A percentile compares a stretch with the other conserved stretches of the same genome.
These are phyloP conservation scores for Schoenoplectus triqueter DNA, from an alignment of 202 grass and related monocot genomes.

Conservation along the genomic window DNA sequence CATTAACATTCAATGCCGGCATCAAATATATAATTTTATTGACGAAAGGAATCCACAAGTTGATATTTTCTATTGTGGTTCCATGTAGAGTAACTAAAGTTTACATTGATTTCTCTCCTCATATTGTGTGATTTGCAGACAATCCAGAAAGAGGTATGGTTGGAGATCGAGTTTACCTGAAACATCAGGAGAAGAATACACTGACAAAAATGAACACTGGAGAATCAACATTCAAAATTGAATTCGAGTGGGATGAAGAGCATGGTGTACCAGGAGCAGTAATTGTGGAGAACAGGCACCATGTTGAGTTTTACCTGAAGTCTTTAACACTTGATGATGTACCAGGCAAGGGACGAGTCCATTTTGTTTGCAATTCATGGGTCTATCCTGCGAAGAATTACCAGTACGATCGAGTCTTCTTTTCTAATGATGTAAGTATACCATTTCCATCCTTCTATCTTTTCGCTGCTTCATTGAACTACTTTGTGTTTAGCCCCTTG, in stretches of 20 bases:
- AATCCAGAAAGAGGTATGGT: conserved; percentile 26
- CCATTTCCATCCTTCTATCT: neutral
- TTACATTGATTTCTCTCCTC: conserved; percentile 13
- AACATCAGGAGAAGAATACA: neutral
- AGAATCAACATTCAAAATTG: conserved; percentile 34
- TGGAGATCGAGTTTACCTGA: conserved; percentile 32
- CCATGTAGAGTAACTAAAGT: neutral
- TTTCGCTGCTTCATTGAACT: neutral
- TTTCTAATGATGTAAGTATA: conserved; percentile 44
- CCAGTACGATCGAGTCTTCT: conserved; percentile 48
- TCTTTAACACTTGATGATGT: conserved; percentile 42
- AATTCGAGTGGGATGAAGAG: conserved; percentile 41
- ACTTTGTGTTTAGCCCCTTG: neutral
- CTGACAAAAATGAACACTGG: conserved; percentile 9
- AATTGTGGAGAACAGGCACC: conserved; percentile 49
- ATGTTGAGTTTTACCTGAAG: conserved; percentile 47
- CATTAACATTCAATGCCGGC: neutral
- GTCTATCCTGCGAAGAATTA: conserved; percentile 43
- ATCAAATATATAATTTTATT: neutral
- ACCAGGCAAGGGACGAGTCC: conserved; percentile 29
- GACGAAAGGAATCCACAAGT: neutral
- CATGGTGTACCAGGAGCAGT: conserved; percentile 47
- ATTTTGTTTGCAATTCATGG: conserved; percentile 60
- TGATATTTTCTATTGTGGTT: neutral
- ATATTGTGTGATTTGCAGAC: conserved; percentile 19